phyloP scores from a whole-genome alignment of 345 rosid genomes.

The Angophora floribunda region DNA sequence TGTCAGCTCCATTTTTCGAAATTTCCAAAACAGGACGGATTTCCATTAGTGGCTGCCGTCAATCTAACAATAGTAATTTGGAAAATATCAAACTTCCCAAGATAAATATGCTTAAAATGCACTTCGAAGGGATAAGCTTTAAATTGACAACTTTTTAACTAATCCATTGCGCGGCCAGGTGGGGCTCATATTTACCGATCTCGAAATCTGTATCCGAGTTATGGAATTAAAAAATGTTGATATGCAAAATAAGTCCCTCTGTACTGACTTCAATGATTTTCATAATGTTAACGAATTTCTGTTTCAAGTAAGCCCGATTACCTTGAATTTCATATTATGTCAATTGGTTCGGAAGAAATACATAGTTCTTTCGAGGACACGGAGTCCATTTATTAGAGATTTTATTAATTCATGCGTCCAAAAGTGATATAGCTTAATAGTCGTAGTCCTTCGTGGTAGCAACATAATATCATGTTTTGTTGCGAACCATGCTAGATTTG shows the following conservation, averaged over 20 bases:
- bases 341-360: neutral
- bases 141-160: neutral
- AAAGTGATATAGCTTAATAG: neutral
- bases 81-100: neutral
- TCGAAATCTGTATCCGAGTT: neutral
- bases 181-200: neutral
- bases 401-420: rapidly evolving
- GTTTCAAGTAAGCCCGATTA: neutral
- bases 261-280: neutral
- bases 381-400: neutral
- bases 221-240: neutral
- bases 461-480: no score
- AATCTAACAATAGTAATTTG: neutral
- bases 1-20: neutral
- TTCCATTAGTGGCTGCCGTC: neutral
- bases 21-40: neutral
- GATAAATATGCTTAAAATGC: neutral
- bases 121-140: neutral
- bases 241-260: neutral
- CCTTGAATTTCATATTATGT: no score
- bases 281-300: neutral
- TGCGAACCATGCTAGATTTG: no score
- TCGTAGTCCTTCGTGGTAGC: neutral
- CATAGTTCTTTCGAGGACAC: neutral
- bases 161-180: rapidly evolving